Evolutionary conservation across 768 basidiomycete genomes (phyloP).

Genomic region (Panellus pusillus): DNA sequence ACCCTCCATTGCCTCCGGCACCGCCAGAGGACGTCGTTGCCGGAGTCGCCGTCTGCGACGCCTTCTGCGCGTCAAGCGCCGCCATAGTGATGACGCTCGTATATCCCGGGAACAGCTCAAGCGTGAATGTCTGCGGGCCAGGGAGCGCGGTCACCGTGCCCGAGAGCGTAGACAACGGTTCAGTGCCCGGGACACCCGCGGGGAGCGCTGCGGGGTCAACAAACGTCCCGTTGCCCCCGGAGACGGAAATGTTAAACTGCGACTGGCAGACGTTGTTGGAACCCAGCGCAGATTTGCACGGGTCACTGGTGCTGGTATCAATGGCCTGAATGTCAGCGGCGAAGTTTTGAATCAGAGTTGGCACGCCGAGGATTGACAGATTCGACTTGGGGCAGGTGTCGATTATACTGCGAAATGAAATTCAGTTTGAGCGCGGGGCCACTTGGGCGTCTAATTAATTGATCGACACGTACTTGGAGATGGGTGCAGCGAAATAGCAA

Average conservation of each 20-base stretch:
- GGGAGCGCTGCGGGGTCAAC: constrained; percentile 3
- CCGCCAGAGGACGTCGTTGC: not conserved
- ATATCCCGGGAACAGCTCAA: constrained; percentile 4
- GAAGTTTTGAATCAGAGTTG: not conserved
- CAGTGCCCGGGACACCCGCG: constrained; percentile 1
- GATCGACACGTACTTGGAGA: constrained; percentile 1
- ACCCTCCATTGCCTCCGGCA: too few species aligned
- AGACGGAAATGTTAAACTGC: not conserved
- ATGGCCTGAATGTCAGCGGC: not conserved
- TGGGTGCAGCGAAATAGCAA: not conserved
- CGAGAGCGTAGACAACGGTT: not conserved
- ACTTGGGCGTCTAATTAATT: not conserved
- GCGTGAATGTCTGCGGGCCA: constrained; percentile 5
- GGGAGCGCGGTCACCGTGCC: not conserved
- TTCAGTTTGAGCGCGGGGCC: not conserved
- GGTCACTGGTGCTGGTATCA: not conserved
- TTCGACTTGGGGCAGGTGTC: constrained; percentile 3
- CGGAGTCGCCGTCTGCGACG: constrained; percentile 1
- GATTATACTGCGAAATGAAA: constrained; percentile 3
- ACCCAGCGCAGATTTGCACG: not conserved
- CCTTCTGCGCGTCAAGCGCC: constrained; percentile 1
- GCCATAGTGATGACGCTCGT: not conserved
- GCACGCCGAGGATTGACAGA: constrained; percentile 1
- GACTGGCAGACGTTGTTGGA: not conserved
- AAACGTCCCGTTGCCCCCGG: not conserved